phyloP scores from a whole-genome alignment of 495 filamentous ascomycete genomes.

The Penicillium longicatenatum region DNA sequence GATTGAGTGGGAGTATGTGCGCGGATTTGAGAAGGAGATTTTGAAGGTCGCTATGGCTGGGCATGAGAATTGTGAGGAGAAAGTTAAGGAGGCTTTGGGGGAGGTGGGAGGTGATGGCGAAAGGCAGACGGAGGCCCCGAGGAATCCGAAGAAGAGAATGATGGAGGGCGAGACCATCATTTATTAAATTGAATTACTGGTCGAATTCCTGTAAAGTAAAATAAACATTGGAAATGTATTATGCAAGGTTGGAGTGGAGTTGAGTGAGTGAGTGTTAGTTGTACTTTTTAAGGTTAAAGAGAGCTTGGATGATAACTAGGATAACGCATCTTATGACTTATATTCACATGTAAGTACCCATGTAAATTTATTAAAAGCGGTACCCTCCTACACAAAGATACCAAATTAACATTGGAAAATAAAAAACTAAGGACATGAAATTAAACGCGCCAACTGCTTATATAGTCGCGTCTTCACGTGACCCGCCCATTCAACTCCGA shows the following conservation, averaged over 20 bases:
- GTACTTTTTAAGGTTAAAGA: too few relatives aligned
- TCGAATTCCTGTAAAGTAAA: not conserved
- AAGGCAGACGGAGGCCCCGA: conserved; percentile 34
- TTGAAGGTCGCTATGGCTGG: conserved; percentile 78
- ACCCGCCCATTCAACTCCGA: not conserved
- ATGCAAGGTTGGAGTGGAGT: not conserved
- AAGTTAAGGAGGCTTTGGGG: conserved; percentile 35
- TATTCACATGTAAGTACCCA: too few relatives aligned
- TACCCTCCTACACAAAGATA: too few relatives aligned
- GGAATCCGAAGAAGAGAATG: conserved; percentile 53
- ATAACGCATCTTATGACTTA: too few relatives aligned
- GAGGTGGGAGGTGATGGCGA: conserved; percentile 38
- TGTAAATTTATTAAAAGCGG: too few relatives aligned
- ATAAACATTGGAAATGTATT: not conserved
- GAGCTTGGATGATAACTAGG: too few relatives aligned
- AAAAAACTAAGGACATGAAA: too few relatives aligned
- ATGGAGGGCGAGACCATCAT: conserved; percentile 40
- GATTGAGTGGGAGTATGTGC: conserved; percentile 69
- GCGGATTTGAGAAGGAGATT: conserved; percentile 81
- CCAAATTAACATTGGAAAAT: too few relatives aligned
- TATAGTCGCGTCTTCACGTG: conserved; percentile 3
- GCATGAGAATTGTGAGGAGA: conserved; percentile 55
- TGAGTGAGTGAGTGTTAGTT: too few relatives aligned
- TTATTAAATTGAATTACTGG: conserved; percentile 16
- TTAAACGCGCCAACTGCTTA: not conserved